phyloP scores from a whole-genome alignment of 257 asterid genomes.

The Salvia splendens region DNA sequence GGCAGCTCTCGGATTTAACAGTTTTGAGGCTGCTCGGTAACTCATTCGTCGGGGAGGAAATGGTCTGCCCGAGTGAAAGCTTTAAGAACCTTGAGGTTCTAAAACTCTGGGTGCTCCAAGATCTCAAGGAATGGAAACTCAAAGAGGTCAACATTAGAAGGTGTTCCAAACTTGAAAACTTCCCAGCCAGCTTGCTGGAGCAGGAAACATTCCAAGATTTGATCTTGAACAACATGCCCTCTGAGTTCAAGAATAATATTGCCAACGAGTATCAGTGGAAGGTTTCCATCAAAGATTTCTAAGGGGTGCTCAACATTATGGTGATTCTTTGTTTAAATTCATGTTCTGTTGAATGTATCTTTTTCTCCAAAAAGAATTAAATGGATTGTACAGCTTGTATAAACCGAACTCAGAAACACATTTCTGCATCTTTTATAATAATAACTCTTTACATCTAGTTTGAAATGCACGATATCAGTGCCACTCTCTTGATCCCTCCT shows the following conservation, averaged over 20 bases:
- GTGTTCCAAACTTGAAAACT: slow-evolving; percentile 18
- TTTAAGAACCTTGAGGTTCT: slow-evolving; percentile 29
- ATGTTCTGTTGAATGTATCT: no score
- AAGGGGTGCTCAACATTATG: background rate
- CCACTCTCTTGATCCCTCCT: background rate
- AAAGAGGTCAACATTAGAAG: slow-evolving; percentile 31
- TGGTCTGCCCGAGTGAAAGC: slow-evolving; percentile 20
- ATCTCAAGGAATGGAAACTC: slow-evolving; percentile 26
- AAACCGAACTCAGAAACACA: background rate
- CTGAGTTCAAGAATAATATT: background rate
- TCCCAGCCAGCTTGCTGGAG: slow-evolving; percentile 22
- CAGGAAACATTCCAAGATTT: slow-evolving; percentile 26
- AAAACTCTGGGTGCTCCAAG: slow-evolving; percentile 28
- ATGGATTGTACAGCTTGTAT: background rate
- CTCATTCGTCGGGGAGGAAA: slow-evolving; percentile 5
- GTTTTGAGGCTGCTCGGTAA: slow-evolving; percentile 28
- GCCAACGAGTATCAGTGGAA: background rate
- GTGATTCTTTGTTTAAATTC: background rate
- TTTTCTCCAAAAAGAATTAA: no score
- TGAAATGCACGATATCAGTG: background rate
- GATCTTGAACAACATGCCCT: slow-evolving; percentile 29
- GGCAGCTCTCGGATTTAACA: slow-evolving; percentile 17
- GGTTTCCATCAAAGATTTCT: slow-evolving; percentile 13
- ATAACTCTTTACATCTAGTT: background rate
- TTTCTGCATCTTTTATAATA: background rate